These are phyloP conservation scores for Gelatoporia subvermispora DNA, from an alignment of 768 basidiomycete species.

Conservation along the genomic window DNA sequence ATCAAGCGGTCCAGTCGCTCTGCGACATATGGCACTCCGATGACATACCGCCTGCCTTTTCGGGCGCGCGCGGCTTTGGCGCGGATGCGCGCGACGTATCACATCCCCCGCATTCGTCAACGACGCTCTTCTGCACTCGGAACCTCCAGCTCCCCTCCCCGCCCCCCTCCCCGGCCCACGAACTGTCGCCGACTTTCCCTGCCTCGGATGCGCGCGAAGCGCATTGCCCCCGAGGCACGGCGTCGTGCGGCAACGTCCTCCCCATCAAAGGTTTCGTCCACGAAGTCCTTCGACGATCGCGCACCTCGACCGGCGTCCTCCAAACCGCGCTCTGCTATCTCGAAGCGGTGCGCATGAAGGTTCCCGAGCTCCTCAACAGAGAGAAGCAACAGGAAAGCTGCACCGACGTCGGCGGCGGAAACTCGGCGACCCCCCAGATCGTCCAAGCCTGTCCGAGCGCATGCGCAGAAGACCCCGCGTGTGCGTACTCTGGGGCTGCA, in stretches of 20 bases:
- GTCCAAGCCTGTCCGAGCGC: slow-evolving; percentile 3
- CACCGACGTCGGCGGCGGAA: slow-evolving; percentile 33
- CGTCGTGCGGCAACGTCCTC: slow-evolving; percentile 23
- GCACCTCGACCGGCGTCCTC: slow-evolving; percentile 77
- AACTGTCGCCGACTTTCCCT: slow-evolving; percentile 28
- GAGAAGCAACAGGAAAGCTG: slow-evolving; percentile 39
- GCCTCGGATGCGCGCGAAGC: slow-evolving; percentile 18
- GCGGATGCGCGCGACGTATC: background rate
- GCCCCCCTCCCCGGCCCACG: slow-evolving; percentile 44
- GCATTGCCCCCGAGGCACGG: slow-evolving; percentile 8
- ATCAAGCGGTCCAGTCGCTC: slow-evolving; percentile 74
- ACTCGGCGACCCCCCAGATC: slow-evolving; percentile 5
- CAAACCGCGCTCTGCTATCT: slow-evolving; percentile 88
- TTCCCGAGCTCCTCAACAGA: slow-evolving; percentile 54
- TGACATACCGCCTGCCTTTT: slow-evolving; percentile 60
- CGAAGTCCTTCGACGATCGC: slow-evolving; percentile 82
- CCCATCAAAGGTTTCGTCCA: slow-evolving; percentile 79
- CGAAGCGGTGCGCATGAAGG: slow-evolving; percentile 70
- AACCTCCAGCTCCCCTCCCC: slow-evolving; percentile 50
- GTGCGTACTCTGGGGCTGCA: background rate
- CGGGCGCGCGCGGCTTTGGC: background rate
- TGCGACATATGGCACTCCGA: slow-evolving; percentile 79
- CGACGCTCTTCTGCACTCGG: slow-evolving; percentile 15
- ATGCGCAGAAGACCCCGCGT: background rate
- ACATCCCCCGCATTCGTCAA: background rate